Evolutionary conservation across 495 filamentous ascomycete species (phyloP), one percentile per base, ranked within the genome.

Genomic region (Trichocladium antarcticum): DNA sequence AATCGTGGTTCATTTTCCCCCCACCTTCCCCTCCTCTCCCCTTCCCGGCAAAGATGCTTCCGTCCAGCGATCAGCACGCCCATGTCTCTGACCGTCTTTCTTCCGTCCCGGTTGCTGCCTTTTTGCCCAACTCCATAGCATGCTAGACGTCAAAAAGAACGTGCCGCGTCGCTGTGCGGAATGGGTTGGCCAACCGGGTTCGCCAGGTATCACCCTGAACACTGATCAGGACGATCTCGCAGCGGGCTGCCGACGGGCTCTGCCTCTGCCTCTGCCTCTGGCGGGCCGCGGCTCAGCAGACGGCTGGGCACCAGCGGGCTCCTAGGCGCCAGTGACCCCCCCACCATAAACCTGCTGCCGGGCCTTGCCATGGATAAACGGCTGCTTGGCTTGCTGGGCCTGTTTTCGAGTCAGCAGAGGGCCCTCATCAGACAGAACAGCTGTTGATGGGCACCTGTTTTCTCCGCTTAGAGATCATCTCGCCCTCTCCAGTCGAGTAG

Each of bases 401-500:
- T 67, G 41, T 45, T 31, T 41, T n/a, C 1, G 42, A 20, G 57
- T 64, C 48, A 64, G 61, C 42, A 46, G 49, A 57, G 50, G 37
- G 40, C 45, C 22, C 41, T 48, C n/a, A n/a, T 49, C 53, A 58
- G 57, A 43, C 49, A 37, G 53, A 54, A 50, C 49, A 55, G 50
- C 52, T 48, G 42, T 54, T 46, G 53, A 57, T 59, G 57, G 58
- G 65, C 67, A 75, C 75, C 74, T 78, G 75, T 65, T 77, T 78
- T 59, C 72, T 69, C 46, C 73, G 67, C 65, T 78, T 77, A 34
- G 61, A 55, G 27, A 52, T 59, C 54, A 71, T 68, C 21, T 75
- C 74, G 24, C 68, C 74, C 47, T 76, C 74, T 34, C 69, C 70
- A 17, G 72, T 75, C 34, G 73, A 77, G 42, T 77, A 78, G 16